These are phyloP conservation scores for Colletotrichum higginsianum DNA, from an alignment of 2,329 filamentous ascomycete genomes.

Conservation along the genomic window DNA sequence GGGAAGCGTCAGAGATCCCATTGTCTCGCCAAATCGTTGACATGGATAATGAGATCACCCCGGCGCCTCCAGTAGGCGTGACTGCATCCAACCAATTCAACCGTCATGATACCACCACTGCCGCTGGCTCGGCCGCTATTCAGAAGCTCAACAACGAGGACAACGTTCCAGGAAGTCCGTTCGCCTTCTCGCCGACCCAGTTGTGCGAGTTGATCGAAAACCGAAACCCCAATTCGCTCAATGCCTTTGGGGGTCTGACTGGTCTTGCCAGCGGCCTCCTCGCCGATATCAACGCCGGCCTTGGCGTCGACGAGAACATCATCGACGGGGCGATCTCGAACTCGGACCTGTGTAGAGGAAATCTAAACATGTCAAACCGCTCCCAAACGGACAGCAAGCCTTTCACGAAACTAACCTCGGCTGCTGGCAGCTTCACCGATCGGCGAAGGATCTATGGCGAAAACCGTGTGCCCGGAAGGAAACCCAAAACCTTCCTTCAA, in stretches of 20 bases:
- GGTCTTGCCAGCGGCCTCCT: constrained; percentile 67
- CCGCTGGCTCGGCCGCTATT: too few relatives aligned
- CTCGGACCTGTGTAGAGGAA: not conserved
- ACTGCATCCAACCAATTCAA: too few relatives aligned
- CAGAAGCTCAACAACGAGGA: too few relatives aligned
- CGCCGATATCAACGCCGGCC: constrained; percentile 62
- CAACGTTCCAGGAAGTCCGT: constrained; percentile 44
- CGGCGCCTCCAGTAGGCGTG: too few relatives aligned
- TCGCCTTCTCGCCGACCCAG: constrained; percentile 69
- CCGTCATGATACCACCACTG: too few relatives aligned
- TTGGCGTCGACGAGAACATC: constrained; percentile 65
- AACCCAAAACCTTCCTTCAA: constrained; percentile 77
- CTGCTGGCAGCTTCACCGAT: constrained; percentile 63
- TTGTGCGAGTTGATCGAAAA: constrained; percentile 68
- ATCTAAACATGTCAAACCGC: too few relatives aligned
- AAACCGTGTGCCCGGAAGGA: constrained; percentile 78
- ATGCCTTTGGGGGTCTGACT: constrained; percentile 65
- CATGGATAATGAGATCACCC: too few relatives aligned
- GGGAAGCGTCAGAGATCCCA: not conserved
- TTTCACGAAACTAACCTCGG: constrained; percentile 39
- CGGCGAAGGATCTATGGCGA: constrained; percentile 79
- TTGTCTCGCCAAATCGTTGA: too few relatives aligned
- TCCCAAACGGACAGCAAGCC: not conserved
- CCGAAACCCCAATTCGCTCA: constrained; percentile 63
- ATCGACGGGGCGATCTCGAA: constrained; percentile 58